These are phyloP conservation scores for Colletotrichum echinochloae DNA, from an alignment of 2,329 filamentous ascomycete genomes.

Conservation along the genomic window DNA sequence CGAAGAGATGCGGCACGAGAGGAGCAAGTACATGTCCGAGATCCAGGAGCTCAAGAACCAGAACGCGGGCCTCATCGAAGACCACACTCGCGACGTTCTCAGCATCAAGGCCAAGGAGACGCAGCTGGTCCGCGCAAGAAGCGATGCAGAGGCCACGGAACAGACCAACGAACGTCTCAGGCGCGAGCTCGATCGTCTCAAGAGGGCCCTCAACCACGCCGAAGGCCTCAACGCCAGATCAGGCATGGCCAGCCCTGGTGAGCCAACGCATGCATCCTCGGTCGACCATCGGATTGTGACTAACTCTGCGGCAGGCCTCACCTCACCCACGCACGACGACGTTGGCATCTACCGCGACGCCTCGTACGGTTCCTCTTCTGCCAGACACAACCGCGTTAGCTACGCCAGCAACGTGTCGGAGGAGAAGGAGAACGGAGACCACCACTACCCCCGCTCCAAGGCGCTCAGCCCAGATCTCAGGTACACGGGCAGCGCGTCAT, in stretches of 20 bases:
- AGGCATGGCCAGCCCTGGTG: conserved; percentile 47
- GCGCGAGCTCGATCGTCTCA: conserved; percentile 91
- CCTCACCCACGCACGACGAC: conserved; percentile 69
- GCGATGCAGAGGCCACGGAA: conserved; percentile 90
- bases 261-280: neutral
- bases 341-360: conserved; percentile 69
- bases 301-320: conserved; percentile 50
- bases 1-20: conserved; percentile 86
- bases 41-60: conserved; percentile 96
- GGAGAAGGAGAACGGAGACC: conserved; percentile 80
- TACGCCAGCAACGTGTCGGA: conserved; percentile 76
- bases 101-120: conserved; percentile 99
- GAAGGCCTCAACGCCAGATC: conserved; percentile 59
- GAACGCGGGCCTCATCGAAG: conserved; percentile 96
- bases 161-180: conserved; percentile 85
- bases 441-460: conserved; percentile 62
- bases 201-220: conserved; percentile 81
- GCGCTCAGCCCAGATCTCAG: conserved; percentile 65
- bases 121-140: conserved; percentile 90
- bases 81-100: conserved; percentile 93
- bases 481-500: conserved; percentile 64
- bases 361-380: conserved; percentile 47
- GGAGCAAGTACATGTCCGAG: conserved; percentile 84
- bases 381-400: conserved; percentile 66
- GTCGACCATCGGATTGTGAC: neutral